Evolutionary conservation across 169 alveolate genomes (phyloP).

Genomic region (Plasmodium billcollinsi): DNA sequence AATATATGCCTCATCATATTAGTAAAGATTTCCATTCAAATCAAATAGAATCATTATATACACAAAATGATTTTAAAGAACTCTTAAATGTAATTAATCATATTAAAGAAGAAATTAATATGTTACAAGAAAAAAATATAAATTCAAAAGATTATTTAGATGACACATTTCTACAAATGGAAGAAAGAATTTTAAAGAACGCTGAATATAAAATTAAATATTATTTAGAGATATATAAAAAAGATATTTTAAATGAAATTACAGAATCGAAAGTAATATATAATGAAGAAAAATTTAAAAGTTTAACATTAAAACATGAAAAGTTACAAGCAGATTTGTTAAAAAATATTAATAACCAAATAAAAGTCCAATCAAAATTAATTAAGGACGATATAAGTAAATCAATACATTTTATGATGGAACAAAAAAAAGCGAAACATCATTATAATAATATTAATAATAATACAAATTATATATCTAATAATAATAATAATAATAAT

Average conservation of each 20-base stretch:
- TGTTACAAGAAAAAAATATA: slow-evolving; percentile 32
- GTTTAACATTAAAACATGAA: slow-evolving; percentile 35
- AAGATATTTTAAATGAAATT: slow-evolving; percentile 67
- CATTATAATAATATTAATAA: neutral
- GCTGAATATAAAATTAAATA: slow-evolving; percentile 59
- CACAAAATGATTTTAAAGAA: no score
- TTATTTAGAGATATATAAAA: slow-evolving; percentile 72
- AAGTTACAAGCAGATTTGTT: slow-evolving; percentile 36
- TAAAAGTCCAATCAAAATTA: slow-evolving; percentile 46
- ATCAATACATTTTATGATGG: slow-evolving; percentile 18
- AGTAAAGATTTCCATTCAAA: neutral
- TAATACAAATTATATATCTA: neutral
- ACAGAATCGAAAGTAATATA: slow-evolving; percentile 65
- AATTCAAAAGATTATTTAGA: slow-evolving; percentile 31
- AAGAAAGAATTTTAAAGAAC: slow-evolving; percentile 35
- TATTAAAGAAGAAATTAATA: slow-evolving; percentile 28
- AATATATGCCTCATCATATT: no score
- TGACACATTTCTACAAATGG: slow-evolving; percentile 38
- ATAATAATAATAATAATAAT: neutral
- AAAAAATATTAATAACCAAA: slow-evolving; percentile 50
- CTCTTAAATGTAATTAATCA: neutral
- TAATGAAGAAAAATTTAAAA: slow-evolving; percentile 69
- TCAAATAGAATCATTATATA: neutral
- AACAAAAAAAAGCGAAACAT: slow-evolving; percentile 33
- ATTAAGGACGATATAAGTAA: slow-evolving; percentile 65